Base-by-base conservation (phyloP, 2,329 filamentous ascomycete genomes). In the Trichoderma koningiopsis region DNA sequence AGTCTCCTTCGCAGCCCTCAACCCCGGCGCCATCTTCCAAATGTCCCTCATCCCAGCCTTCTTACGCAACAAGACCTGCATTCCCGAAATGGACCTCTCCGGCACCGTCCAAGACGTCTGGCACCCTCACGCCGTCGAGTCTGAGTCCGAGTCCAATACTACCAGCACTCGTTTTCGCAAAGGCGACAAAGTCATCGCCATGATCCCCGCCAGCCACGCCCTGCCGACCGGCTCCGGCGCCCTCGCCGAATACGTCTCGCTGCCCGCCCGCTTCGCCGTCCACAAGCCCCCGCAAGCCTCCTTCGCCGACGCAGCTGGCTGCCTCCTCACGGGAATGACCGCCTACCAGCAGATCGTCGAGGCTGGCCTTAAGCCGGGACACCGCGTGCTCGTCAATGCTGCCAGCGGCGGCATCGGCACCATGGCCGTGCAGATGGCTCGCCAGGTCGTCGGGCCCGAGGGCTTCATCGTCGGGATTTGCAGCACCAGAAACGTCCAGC, bases 331-430 rank as follows among this genome's bases (percentile, higher is more conserved):
- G 5, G 81, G 78, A 6, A 75, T 79, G 66, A 82, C 81, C 10
- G 82, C 82, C 22, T 70, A 80, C 64, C 77, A 80, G 52, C 73
- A 83, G 29, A 74, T 83, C 0, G 74, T 75, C 11, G 76, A 80
- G 24, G 81, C 82, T 3, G 79, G 76, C 1, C 76, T 79, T 70
- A 76, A 79, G 72, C 72, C 72, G 31, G 80, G 83, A 0, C 76
- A 81, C 47, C 75, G 79, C 2, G 82, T 86, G 43, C 72, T 87
- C 58, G 76, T 86, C 4, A 84, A 86, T 71, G 85, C 83, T 4
- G 85, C 83, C 24, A 85, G 84, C 72, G 84, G 85, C 0, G 84
- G 83, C 14, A 82, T 87, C 6, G 85, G 85, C 14, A 79, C 79
- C 24, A 72, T 86, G 61, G 76, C 80, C 1, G 75, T 85, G 58